Base-by-base conservation (phyloP, 2,329 filamentous ascomycete genomes). In the Xylariales sp. region DNA sequence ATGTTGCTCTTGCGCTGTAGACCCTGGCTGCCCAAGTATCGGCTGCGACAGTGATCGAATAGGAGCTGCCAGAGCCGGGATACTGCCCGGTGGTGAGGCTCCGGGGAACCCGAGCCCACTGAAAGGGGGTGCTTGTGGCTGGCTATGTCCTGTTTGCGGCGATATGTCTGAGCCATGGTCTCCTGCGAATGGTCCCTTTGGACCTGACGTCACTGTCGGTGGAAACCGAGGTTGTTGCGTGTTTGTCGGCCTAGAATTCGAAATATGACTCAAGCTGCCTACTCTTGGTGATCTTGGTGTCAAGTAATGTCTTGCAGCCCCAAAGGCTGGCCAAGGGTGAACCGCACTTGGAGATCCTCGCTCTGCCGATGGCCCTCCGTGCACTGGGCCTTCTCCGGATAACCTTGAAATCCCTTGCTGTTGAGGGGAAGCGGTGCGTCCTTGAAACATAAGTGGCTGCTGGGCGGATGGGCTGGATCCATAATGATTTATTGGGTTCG, bases 221-320 rank as follows among this genome's bases (percentile, higher is more conserved):
- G 47, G 48, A 32, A 52, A 54, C n/a, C 51, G 47, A 14, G 53
- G 42, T 32, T 58, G 59, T 7, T 60, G 58, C 6, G 54, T 38
- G 34, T 57, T 61, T 18, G 57, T 45, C 18, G 55, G 45, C 36
- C 59, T 56, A 45, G 55, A 50, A 9, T 54, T 51, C 31, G 58
- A 55, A 27, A 44, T 48, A 12, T 63, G 58, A 22, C 68, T 68
- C 10, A 75, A 53, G 51, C 74, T 79, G 14, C 70, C 64, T 19
- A 73, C 66, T 46, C 78, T 71, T 29, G 78, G 78, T 8, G 80
- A 81, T 48, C 71, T 69, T 1, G 80, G 76, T 9, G 74, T 80
- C 46, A 80, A 54, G n/a, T 78, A 70, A 24, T 71, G 70, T 48
- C 77, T 65, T 41, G 62, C 36, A 39, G 51, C 51, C 41, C 54